These are phyloP conservation scores for Escovopsis sp. DNA, from an alignment of 2,329 filamentous ascomycete species.

Conservation along the genomic window DNA sequence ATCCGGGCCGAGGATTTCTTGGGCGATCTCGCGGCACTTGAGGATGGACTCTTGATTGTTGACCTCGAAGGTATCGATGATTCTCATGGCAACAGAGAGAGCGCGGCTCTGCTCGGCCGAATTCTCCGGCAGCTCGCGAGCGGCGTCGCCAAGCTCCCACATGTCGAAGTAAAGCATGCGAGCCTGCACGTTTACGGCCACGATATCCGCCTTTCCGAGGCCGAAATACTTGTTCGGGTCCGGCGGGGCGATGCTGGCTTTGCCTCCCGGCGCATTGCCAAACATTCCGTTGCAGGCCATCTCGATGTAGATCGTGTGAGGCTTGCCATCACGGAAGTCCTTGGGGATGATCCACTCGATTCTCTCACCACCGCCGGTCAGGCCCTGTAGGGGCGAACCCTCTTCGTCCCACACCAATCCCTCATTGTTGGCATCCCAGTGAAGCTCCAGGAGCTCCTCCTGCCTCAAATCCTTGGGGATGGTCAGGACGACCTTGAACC, in stretches of 20 bases:
- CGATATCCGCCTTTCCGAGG: constrained; percentile 67
- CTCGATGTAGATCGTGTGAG: constrained; percentile 87
- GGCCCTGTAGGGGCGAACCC: constrained; percentile 77
- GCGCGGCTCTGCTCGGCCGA: constrained; percentile 84
- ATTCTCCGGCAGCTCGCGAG: constrained; percentile 76
- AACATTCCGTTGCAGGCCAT: constrained; percentile 99
- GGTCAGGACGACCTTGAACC: constrained; percentile 76
- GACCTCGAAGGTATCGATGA: constrained; percentile 81
- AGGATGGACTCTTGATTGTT: constrained; percentile 65
- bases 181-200: constrained; percentile 76
- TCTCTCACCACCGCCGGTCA: constrained; percentile 81
- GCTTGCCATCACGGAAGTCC: constrained; percentile 66
- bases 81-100: constrained; percentile 66
- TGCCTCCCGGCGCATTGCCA: constrained; percentile 73
- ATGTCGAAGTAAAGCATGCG: constrained; percentile 78
- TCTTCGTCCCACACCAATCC: constrained; percentile 87
- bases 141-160: constrained; percentile 90
- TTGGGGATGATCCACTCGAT: constrained; percentile 84
- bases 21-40: constrained; percentile 68
- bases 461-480: constrained; percentile 58
- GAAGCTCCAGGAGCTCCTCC: constrained; percentile 78
- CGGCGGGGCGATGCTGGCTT: constrained; percentile 70
- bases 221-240: constrained; percentile 70
- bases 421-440: constrained; percentile 93
- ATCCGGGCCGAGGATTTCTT: constrained; percentile 65